A percentile compares a stretch with the other conserved stretches of the same genome.
phyloP scores from a whole-genome alignment of 108 stramenopile species.

The Cyclostephanos invisitatus region DNA sequence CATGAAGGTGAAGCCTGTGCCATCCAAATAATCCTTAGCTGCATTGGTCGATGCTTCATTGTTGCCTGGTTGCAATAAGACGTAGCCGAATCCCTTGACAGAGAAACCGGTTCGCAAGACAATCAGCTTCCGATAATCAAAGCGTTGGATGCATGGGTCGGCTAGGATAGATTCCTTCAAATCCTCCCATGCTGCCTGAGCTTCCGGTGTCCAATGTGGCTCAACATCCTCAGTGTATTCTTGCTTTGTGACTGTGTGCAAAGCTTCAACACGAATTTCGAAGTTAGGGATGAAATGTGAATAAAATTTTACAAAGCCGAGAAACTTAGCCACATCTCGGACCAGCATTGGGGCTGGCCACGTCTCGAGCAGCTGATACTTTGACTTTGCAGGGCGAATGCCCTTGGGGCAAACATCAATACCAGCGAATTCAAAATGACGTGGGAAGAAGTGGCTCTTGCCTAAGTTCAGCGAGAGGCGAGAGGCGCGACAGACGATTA shows the following conservation, averaged over 20 bases:
- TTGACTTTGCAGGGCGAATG: constrained; percentile 16
- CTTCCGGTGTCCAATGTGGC: neutral
- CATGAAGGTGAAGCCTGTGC: too few relatives aligned
- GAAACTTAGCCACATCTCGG: constrained; percentile 6
- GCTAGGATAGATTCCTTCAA: constrained; percentile 8
- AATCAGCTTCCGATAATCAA: neutral
- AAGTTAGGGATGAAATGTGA: too few relatives aligned
- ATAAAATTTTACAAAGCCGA: constrained; percentile 1
- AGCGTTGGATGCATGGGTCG: constrained; percentile 11
- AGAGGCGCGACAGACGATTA: neutral
- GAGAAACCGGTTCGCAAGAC: too few relatives aligned
- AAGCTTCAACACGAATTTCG: constrained; percentile 6
- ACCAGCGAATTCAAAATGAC: constrained; percentile 18
- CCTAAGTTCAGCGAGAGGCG: constrained; percentile 11
- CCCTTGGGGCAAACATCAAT: constrained; percentile 3
- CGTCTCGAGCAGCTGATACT: constrained; percentile 5
- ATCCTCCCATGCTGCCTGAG: constrained; percentile 9
- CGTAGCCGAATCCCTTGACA: constrained; percentile 4
- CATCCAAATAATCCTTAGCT: constrained; percentile 1
- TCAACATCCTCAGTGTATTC: neutral
- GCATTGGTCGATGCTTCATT: constrained; percentile 3
- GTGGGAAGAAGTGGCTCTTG: constrained; percentile 15
- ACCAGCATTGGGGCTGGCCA: constrained; percentile 7
- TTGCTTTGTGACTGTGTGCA: neutral
- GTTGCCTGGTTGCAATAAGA: constrained; percentile 2